phyloP scores from a whole-genome alignment of 1,284 basidiomycete species.

The Boletellus sp. region DNA sequence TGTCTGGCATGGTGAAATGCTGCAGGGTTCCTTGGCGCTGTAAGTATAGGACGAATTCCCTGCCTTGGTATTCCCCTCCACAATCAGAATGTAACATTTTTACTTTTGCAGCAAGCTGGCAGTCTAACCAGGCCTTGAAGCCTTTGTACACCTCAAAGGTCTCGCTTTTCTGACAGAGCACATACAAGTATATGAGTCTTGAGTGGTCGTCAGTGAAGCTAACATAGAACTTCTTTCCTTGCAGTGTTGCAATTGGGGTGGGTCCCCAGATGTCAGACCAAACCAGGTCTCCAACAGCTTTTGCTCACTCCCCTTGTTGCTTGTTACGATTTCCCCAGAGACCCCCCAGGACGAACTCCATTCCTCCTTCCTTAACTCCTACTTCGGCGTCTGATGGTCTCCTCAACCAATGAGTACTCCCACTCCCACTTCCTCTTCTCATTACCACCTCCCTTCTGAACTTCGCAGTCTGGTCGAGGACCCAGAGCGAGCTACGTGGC shows the following conservation, averaged over 20 bases:
- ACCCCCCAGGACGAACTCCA: too few species aligned
- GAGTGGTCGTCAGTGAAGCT: slow-evolving; percentile 3
- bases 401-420: too few species aligned
- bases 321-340: too few species aligned
- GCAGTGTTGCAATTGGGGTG: accelerated
- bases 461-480: too few species aligned
- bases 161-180: background rate
- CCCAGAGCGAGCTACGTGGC: too few species aligned
- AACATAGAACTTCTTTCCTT: background rate
- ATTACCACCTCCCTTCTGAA: too few species aligned
- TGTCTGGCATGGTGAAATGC: background rate
- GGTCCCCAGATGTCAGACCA: background rate
- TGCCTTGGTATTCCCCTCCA: background rate
- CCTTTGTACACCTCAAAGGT: background rate
- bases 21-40: background rate
- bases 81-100: background rate
- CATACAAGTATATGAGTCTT: background rate
- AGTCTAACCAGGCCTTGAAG: background rate
- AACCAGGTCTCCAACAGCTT: too few species aligned
- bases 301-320: too few species aligned
- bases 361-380: too few species aligned
- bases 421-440: too few species aligned
- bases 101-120: background rate
- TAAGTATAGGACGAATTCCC: background rate
- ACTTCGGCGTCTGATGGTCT: too few species aligned